phyloP scores from a whole-genome alignment of 2,329 filamentous ascomycete genomes.

The Trichoderma brevicompactum region DNA sequence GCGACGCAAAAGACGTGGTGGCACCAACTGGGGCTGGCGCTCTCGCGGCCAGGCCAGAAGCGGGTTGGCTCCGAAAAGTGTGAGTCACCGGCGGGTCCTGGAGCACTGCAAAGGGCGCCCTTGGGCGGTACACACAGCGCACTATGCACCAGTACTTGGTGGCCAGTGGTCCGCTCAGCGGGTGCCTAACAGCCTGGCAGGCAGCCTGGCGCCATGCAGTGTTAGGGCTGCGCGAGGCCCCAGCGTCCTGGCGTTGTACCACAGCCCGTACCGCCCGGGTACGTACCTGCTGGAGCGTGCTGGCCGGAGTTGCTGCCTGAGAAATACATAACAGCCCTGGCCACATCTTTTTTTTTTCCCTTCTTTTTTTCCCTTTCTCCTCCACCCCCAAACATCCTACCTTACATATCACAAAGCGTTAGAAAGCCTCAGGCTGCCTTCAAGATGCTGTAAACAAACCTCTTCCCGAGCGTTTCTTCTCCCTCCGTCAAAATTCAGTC shows the following conservation, averaged over 20 bases:
- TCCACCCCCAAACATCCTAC: constrained; percentile 43
- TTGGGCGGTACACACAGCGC: not conserved
- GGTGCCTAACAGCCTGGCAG: constrained; percentile 25
- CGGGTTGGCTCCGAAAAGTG: constrained; percentile 39
- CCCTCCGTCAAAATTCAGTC: constrained; percentile 60
- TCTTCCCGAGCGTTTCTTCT: constrained; percentile 45
- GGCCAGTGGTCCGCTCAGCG: not conserved
- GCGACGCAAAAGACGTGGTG: constrained; percentile 18
- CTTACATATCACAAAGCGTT: constrained; percentile 39
- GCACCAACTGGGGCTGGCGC: constrained; percentile 29
- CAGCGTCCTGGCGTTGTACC: constrained; percentile 30
- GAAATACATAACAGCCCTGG: constrained; percentile 49
- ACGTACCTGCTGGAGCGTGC: constrained; percentile 15
- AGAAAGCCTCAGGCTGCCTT: constrained; percentile 46
- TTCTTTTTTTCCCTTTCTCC: constrained; percentile 42
- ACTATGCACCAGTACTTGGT: constrained; percentile 5
- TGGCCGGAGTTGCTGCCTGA: constrained; percentile 49
- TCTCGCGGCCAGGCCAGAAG: constrained; percentile 38
- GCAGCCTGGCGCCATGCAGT: constrained; percentile 4
- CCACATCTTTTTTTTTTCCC: constrained; percentile 31
- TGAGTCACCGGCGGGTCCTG: constrained; percentile 43
- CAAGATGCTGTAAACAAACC: constrained; percentile 64
- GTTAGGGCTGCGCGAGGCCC: constrained; percentile 21
- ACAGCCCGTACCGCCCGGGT: constrained; percentile 10
- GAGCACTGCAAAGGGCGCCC: constrained; percentile 35